Evolutionary conservation across 768 basidiomycete species (phyloP), one percentile per base, ranked within the genome.

Genomic region (Gyrodon lividus): DNA sequence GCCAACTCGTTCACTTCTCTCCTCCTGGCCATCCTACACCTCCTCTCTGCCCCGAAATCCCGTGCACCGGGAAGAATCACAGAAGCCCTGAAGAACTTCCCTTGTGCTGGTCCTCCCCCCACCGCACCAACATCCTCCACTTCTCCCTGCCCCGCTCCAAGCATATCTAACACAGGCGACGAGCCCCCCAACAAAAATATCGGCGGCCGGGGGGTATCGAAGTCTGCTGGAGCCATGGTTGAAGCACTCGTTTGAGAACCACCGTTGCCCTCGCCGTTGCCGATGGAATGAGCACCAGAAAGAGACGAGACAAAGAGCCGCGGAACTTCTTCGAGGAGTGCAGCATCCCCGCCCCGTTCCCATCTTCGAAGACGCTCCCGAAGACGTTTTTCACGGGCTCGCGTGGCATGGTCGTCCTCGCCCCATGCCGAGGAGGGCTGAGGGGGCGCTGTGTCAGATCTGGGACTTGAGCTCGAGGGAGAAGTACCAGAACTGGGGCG

Each of bases 1-100:
- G 81, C 84, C 40, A 93, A 70, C 60, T 89, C 85, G 64, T 93
- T 93, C 48, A 91, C 81, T 58, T 92, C 86, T 50, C 81, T 74
- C 51, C 91, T 75, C 31, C 91, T 74, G 4, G 72, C 70, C 53
- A 85, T 74, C 41, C 91, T 80, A 44, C 74, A 78, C 7, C 72
- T 67, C 39, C 74, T 76, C 62, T 93, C 91, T 10, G 72, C 68
- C 2, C 62, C 57, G 23, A 74, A 63, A 10, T 84, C 83, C 12
- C 91, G 81, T 3, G 69, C 63, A 16, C 70, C 64, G 4, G 91
- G 92, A 6, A 92, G 82, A 23, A 92, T 60, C 22, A 89, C 73
- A 4, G 86, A 82, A 3, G 84, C 78, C 26, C 89, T 78, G 73
- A 87, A 89, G 68, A 89, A 78, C 74, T 60, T 60, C 35, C 68